Base-by-base conservation (phyloP, 805 yeast species). In the Candida odintsovae region DNA sequence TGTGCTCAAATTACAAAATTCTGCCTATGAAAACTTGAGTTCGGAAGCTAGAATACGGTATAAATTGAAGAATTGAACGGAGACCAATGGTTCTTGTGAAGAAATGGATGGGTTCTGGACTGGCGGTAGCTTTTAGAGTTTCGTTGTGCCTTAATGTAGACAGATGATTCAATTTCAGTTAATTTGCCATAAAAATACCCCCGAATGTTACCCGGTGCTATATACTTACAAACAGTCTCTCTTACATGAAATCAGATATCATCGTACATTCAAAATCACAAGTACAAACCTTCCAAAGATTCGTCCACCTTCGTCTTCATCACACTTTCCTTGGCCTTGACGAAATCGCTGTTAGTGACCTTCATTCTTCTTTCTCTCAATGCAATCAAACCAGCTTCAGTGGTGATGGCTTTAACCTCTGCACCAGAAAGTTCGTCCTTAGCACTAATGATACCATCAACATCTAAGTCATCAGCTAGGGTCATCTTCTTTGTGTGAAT, bases 371-470 rank as follows among this genome's bases (percentile, higher is more conserved):
- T 83, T 67, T 92, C 98, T 68, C 98, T 83, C 63, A 92, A 74
- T 1, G 98, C 98, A 61, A 90, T 77, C 70, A 92, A 76, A 47
- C 98, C 98, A 2, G 98, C 97, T 66, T 92, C 98, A 1, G 98
- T 90, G 66, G 97, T 90, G 53, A 92, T 89, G 47, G 97, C 98
- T 71, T 92, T 92, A 56, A 92, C 94, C 67, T 92, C 98, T 4
- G 98, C 98, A 50, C 98, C 98, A 10, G 96, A 87, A 52, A 94
- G 75, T 48, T 94, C 98, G 65, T 92, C 97, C 75, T 90, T 92
- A 29, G 92, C 75, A 48, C 83, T 84, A 38, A 92, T 95, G 56
- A 92, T 78, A 61, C 86, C 95, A 54, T 89, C 96, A 51, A 90
- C 75, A 56, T 88, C 88, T 44, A 90, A 95, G 57, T 90, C 97